Conservation (phyloP, 2,329 filamentous ascomycete species). For the Stromatinia cepivora region DNA sequence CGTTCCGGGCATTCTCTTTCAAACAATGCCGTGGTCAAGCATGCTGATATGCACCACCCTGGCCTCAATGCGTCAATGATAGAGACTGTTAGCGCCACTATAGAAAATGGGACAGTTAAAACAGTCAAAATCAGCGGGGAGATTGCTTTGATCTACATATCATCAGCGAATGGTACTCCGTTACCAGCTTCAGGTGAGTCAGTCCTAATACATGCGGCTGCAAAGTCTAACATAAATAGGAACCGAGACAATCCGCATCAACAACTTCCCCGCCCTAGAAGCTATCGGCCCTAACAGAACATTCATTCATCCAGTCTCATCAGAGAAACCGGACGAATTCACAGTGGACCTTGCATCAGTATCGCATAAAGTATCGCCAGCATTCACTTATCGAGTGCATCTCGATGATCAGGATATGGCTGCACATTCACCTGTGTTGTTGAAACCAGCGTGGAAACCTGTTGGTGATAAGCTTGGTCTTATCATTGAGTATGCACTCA, state of each 20-base stretch:
- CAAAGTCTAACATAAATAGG: slow-evolving; percentile 23
- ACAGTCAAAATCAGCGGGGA: slow-evolving; percentile 80
- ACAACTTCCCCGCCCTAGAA: slow-evolving; percentile 63
- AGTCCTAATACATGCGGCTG: background rate
- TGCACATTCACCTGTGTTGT: slow-evolving; percentile 59
- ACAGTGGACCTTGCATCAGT: slow-evolving; percentile 67
- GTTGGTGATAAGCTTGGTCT: slow-evolving; percentile 84
- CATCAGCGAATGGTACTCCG: slow-evolving; percentile 41
- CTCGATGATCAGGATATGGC: slow-evolving; percentile 58
- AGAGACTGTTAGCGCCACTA: slow-evolving; percentile 84
- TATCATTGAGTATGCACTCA: slow-evolving; percentile 80
- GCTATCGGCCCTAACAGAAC: slow-evolving; percentile 92
- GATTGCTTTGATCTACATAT: slow-evolving; percentile 82
- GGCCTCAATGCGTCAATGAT: slow-evolving; percentile 88
- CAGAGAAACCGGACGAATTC: slow-evolving; percentile 76
- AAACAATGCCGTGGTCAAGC: slow-evolving; percentile 67
- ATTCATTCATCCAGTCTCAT: slow-evolving; percentile 70
- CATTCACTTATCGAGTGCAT: slow-evolving; percentile 91
- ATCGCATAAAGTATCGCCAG: slow-evolving; percentile 71
- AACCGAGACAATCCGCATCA: slow-evolving; percentile 28
- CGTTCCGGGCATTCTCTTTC: slow-evolving; percentile 82
- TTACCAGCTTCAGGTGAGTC: slow-evolving; percentile 49
- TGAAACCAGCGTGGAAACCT: slow-evolving; percentile 72
- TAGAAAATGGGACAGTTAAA: slow-evolving; percentile 71
- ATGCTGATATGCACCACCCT: slow-evolving; percentile 76